phyloP scores from a whole-genome alignment of 2,329 filamentous ascomycete genomes.

The Dothideomycetes sp. region DNA sequence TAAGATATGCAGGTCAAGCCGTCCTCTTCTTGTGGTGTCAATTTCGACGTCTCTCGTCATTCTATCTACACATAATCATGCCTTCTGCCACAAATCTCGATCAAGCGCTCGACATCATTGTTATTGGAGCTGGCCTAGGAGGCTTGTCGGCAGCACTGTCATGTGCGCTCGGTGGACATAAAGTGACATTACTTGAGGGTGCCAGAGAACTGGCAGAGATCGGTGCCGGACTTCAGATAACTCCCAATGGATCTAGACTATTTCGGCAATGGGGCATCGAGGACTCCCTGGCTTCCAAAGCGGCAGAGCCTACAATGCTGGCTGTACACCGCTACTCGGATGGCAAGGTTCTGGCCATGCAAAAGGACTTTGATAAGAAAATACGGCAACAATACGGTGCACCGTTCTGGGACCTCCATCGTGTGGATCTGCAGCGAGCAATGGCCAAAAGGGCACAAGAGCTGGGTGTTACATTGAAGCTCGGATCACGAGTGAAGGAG shows the following conservation, averaged over 20 bases:
- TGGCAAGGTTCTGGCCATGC: constrained; percentile 34
- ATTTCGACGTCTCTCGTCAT: too few species aligned
- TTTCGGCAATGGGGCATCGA: constrained; percentile 41
- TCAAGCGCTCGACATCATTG: constrained; percentile 16
- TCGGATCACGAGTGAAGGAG: constrained; percentile 36
- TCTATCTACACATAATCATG: constrained; percentile 1
- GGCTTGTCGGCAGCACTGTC: constrained; percentile 22
- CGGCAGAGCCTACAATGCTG: constrained; percentile 36
- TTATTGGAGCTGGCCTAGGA: constrained; percentile 24
- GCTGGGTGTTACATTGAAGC: constrained; percentile 40
- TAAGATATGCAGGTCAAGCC: too few species aligned
- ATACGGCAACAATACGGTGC: constrained; percentile 44
- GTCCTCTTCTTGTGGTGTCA: too few species aligned
- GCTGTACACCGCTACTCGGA: constrained; percentile 45
- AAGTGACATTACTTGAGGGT: constrained; percentile 21
- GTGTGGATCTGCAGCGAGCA: constrained; percentile 48
- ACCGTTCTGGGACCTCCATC: constrained; percentile 50
- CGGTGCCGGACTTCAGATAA: constrained; percentile 44
- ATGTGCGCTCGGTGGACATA: constrained; percentile 20
- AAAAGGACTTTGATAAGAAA: constrained; percentile 41
- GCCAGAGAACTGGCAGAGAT: constrained; percentile 24
- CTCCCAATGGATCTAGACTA: constrained; percentile 39
- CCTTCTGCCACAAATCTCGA: constrained; percentile 1
- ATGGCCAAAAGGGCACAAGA: constrained; percentile 41
- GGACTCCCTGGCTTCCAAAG: constrained; percentile 26